Evolutionary conservation across 768 basidiomycete genomes (phyloP), one percentile per base, ranked within the genome.

Genomic region (Trametopsis cervina): DNA sequence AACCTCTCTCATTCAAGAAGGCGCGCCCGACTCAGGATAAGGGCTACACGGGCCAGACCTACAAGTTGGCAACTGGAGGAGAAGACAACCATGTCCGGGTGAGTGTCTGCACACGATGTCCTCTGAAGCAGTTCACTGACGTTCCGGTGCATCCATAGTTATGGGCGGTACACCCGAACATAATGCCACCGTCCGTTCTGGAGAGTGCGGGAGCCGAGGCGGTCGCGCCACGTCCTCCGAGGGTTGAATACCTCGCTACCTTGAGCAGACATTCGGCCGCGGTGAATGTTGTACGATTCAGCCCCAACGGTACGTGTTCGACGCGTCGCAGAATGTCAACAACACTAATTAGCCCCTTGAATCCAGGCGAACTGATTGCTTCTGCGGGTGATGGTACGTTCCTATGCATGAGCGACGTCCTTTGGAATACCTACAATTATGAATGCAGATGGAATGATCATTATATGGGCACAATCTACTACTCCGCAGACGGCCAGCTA

Each of bases 31-130:
- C 58, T 15, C 75, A 80, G 53, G 70, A 72, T 53, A 72, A 67
- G 63, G 74, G 69, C 53, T 87, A 76, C 61, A 75, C 77, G 7
- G 70, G 73, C 17, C 85, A 90, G 69, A 68, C 81, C n/a, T 97
- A 96, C 70, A 78, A 87, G 56, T 72, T 99, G 17, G 96, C 93
- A 0, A 97, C 96, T 0, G 92, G 83, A 11, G 96, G 96, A 40
- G 95, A 95, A 62, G 96, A 99, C 62, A 96, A 93, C 60, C 86
- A 94, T 71, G 91, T 99, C 60, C 74, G 96, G 64, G 94, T 96
- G 60, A 67, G 94, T 82, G 13, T 47, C 39, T 41, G 33, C 5
- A 15, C 36, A 21, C 29, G 44, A 52, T n/a, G 29, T 7, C 7
- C 29, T 7, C 29, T 33, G 7, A 7, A 15, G 29, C 15, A 33